Evolutionary conservation across 106 monocot species (phyloP).

Genomic region (Ottelia alismoides): DNA sequence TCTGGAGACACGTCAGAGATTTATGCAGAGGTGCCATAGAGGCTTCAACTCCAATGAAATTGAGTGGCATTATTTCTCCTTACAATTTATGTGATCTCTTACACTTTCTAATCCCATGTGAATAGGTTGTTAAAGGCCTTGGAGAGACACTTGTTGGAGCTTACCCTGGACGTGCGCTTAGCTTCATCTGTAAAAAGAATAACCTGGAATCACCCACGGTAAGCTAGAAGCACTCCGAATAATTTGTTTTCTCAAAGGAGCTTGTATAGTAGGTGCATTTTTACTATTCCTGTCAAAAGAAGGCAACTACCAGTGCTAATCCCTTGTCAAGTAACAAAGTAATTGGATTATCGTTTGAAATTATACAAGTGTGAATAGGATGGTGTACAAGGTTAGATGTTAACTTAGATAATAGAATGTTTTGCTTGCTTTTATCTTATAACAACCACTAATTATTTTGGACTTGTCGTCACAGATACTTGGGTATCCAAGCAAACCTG

Average conservation of each 20-base stretch:
- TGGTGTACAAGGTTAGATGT: too few species aligned
- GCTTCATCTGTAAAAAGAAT: constrained; percentile 71
- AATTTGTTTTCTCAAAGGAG: too few species aligned
- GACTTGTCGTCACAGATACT: constrained; percentile 64
- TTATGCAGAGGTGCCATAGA: constrained; percentile 56
- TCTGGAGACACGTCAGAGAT: constrained; percentile 74
- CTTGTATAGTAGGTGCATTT: too few species aligned
- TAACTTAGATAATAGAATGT: not conserved
- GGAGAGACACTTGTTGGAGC: constrained; percentile 98
- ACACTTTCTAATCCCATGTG: not conserved
- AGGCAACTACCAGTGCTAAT: too few species aligned
- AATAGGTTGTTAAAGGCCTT: constrained; percentile 86
- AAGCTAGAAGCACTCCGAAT: too few species aligned
- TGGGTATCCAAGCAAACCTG: constrained; percentile 91
- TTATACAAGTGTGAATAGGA: too few species aligned
- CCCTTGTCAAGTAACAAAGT: too few species aligned
- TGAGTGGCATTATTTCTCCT: too few species aligned
- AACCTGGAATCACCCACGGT: constrained; percentile 68
- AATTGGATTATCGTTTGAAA: too few species aligned
- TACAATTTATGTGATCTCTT: too few species aligned
- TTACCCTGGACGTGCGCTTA: constrained; percentile 92
- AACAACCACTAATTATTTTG: not conserved
- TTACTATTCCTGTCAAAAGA: too few species aligned
- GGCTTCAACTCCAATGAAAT: too few species aligned
- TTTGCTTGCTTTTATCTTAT: not conserved